Percentiles rank a stretch among this genome's conserved stretches.
phyloP scores from a whole-genome alignment of 768 basidiomycete species.

The Chalciporus sphaerocephalus region DNA sequence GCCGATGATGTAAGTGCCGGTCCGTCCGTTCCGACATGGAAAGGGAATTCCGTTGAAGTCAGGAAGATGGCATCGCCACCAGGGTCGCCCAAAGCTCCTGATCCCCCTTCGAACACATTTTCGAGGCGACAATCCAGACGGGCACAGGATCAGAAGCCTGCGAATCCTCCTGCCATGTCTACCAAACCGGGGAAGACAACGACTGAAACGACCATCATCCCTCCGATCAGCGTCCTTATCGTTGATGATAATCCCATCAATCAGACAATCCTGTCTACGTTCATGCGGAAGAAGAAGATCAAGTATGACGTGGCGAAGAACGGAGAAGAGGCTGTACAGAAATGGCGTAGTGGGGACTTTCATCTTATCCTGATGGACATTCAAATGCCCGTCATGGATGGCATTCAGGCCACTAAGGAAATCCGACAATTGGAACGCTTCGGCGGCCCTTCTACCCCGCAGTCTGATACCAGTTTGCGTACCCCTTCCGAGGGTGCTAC shows the following conservation, averaged over 20 bases:
- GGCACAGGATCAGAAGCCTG: constrained; percentile 27
- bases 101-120: constrained; percentile 20
- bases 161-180: constrained; percentile 25
- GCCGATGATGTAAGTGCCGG: constrained; percentile 20
- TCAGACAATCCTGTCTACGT: constrained; percentile 94
- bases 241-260: constrained; percentile 99
- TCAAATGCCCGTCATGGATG: constrained; percentile 99
- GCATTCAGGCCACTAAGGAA: constrained; percentile 94
- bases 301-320: constrained; percentile 93
- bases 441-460: constrained; percentile 64
- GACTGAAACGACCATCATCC: constrained; percentile 72
- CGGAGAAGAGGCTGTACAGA: constrained; percentile 92
- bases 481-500: constrained; percentile 57
- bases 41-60: constrained; percentile 23
- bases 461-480: constrained; percentile 41
- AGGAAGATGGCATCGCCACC: constrained; percentile 35
- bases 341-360: constrained; percentile 90
- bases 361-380: constrained; percentile 99
- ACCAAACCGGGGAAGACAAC: constrained; percentile 49
- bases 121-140: constrained; percentile 32
- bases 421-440: constrained; percentile 82
- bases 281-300: constrained; percentile 94
- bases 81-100: constrained; percentile 28
- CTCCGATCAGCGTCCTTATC: constrained; percentile 96
- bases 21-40: constrained; percentile 19